Base-by-base conservation (phyloP, 306 rosid species). In the Prunus dulcis region DNA sequence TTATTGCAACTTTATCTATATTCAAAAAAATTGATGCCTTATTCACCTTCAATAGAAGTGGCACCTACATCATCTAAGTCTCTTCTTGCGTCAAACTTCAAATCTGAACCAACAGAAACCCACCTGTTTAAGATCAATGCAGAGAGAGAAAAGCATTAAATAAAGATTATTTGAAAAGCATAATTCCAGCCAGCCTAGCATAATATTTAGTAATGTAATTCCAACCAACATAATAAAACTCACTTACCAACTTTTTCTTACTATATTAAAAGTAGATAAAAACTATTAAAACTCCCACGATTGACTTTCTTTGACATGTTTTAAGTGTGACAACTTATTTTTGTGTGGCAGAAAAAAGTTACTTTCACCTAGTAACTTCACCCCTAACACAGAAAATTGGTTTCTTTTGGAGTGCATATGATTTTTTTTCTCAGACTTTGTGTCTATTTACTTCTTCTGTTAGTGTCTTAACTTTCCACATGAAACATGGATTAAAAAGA, bases 61-160 rank as follows among this genome's bases (percentile, higher is more conserved):
- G 99, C 99, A 79, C 96, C 96, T 56, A 85, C 96, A 79, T 95
- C 99, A 79, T 89, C 96, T 77, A 95, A 88, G 91, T 95, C 99
- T 92, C 99, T 92, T 81, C 92, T 84, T 32, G 99, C 97, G 87
- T 95, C 99, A 82, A 88, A 95, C 90, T 92, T 95, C 87, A 95
- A 87, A 91, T 95, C 99, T 82, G 99, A 95, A 91, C 99, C 99
- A 89, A 95, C 93, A 84, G 99, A 95, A 85, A 95, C 86, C 99
- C 99, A 95, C 97, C 99, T 95, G 89, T 72, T 81, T 79, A 64
- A 87, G 84, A 88, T 78, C 78, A 74, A 68, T 17, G 69, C 62
- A 81, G 74, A 77, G 76, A 67, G 68, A 79, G 46, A 82, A 84
- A 82, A 38, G 71, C 69, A 84, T 83, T 81, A 82, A 76, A 82